Percentiles rank a stretch among this genome's conserved stretches.
These are phyloP conservation scores for Scedosporium boydii DNA, from an alignment of 2,329 filamentous ascomycete genomes.

Conservation along the genomic window DNA sequence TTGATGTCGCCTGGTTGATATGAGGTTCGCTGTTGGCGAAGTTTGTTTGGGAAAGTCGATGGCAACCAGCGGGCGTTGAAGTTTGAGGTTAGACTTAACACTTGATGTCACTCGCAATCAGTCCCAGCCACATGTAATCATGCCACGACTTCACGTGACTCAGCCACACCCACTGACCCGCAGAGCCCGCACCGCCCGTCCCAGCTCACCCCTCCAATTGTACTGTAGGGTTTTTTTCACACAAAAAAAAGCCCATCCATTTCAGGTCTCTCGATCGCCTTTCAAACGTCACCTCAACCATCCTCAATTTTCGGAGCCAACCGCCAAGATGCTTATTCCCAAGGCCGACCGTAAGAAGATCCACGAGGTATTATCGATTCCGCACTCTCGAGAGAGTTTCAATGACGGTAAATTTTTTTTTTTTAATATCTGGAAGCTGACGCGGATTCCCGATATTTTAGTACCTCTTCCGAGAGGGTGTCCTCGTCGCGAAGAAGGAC, in stretches of 20 bases:
- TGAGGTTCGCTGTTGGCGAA: too few species aligned
- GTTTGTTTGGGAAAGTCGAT: too few species aligned
- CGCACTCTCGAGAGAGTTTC: not conserved
- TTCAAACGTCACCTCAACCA: slow-evolving; percentile 13
- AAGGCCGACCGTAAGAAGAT: slow-evolving; percentile 99
- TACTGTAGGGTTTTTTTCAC: slow-evolving; percentile 32
- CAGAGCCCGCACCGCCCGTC: not conserved
- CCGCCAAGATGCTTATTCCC: slow-evolving; percentile 87
- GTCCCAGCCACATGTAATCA: not conserved
- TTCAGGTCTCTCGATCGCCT: slow-evolving; percentile 24
- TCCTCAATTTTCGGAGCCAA: slow-evolving; percentile 19
- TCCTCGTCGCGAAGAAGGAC: slow-evolving; percentile 98
- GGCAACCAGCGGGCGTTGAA: too few species aligned
- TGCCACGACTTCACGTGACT: slow-evolving; percentile 1
- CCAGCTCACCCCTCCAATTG: slow-evolving; percentile 4
- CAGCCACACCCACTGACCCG: not conserved
- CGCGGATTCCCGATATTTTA: slow-evolving; percentile 25
- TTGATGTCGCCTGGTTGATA: too few species aligned
- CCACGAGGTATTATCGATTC: slow-evolving; percentile 56
- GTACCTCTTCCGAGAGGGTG: slow-evolving; percentile 93
- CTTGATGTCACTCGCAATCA: not conserved
- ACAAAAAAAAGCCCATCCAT: slow-evolving; percentile 34
- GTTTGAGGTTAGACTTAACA: not conserved
- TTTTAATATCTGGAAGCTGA: slow-evolving; percentile 10
- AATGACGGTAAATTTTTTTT: slow-evolving; percentile 11